phyloP scores from a whole-genome alignment of 306 rosid genomes.

The Urtica urens region DNA sequence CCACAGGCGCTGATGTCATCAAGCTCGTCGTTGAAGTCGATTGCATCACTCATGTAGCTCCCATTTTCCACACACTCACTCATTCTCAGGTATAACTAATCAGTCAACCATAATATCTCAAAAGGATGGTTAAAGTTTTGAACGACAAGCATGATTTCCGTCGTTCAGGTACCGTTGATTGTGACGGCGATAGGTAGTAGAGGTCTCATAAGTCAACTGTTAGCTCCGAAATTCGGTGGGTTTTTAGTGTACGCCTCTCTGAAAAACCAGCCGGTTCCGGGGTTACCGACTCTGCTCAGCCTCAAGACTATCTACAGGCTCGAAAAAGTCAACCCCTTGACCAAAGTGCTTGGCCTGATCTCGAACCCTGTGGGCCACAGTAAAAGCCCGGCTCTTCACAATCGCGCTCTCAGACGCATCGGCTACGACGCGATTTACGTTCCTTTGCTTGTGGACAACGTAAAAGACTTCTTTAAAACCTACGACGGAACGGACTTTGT shows the following conservation, averaged over 20 bases:
- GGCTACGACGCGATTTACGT: conserved; percentile 15
- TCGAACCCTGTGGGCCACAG: conserved; percentile 16
- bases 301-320: conserved; percentile 9
- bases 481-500: conserved; percentile 11
- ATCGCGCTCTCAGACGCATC: conserved; percentile 6
- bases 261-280: conserved; percentile 4
- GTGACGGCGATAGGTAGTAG: conserved; percentile 11
- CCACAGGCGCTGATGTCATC: conserved; percentile 11
- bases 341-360: conserved; percentile 12
- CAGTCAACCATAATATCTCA: background rate
- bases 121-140: background rate
- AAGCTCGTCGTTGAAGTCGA: conserved; percentile 13
- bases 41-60: conserved; percentile 6
- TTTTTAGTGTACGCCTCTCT: conserved; percentile 11
- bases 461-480: conserved; percentile 9
- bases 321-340: conserved; percentile 5
- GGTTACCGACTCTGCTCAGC: conserved; percentile 11
- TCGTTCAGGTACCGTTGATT: conserved; percentile 11
- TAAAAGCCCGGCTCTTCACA: conserved; percentile 12
- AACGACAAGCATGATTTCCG: background rate
- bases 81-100: conserved; percentile 6
- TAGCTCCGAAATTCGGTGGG: conserved; percentile 16
- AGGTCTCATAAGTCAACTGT: conserved; percentile 16
- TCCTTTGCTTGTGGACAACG: conserved; percentile 12
- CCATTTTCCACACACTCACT: conserved; percentile 10